These are phyloP conservation scores for Stephania cephalantha DNA, from an alignment of 164 flowering plant genomes.

Conservation along the genomic window DNA sequence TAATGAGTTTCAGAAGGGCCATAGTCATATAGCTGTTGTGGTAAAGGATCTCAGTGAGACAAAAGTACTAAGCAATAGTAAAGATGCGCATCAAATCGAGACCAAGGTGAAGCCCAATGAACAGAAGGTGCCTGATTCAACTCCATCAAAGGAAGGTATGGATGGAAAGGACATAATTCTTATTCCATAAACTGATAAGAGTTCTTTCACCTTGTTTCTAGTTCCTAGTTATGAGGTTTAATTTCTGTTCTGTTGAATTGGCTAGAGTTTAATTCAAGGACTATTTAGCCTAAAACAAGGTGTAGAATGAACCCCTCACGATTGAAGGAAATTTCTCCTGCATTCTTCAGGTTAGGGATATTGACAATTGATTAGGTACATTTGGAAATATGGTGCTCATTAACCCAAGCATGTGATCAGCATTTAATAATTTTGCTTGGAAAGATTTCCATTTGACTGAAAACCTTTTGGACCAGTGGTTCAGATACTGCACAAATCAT, in stretches of 20 bases:
- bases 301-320: neutral
- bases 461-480: neutral
- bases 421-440: neutral
- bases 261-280: neutral
- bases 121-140: constrained; percentile 12
- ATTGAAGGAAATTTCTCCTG: neutral
- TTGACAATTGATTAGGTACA: neutral
- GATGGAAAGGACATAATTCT: neutral
- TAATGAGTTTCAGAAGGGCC: constrained; percentile 93
- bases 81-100: constrained; percentile 26
- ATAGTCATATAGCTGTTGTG: constrained; percentile 89
- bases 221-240: neutral
- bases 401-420: neutral
- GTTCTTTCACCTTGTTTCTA: neutral
- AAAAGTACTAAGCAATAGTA: constrained; percentile 23
- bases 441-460: neutral
- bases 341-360: neutral
- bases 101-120: constrained; percentile 15
- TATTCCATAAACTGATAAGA: neutral
- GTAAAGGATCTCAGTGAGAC: constrained; percentile 44
- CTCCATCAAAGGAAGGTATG: constrained; percentile 19
- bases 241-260: neutral
- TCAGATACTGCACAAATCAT: no score
- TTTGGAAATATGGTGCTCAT: neutral
- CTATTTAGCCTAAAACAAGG: neutral